Evolutionary conservation across 2,329 filamentous ascomycete genomes (phyloP).

Genomic region (Cladosporium sphaerospermum): DNA sequence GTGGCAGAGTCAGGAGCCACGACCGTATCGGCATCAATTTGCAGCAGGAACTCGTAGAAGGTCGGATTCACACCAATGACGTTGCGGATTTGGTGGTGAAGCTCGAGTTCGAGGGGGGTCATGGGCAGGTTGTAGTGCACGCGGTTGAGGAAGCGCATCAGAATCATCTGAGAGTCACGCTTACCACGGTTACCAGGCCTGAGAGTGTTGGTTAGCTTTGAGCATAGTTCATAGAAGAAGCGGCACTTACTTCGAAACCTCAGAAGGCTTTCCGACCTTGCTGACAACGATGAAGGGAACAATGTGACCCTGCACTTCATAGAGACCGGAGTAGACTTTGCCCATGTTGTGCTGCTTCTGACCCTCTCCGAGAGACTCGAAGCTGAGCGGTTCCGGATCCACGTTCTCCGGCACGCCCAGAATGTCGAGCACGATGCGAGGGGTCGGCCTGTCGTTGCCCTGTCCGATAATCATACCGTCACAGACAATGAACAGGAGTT

Average conservation of each 20-base stretch:
- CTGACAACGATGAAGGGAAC: slow-evolving; percentile 95
- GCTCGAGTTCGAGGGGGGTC: slow-evolving; percentile 93
- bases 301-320: slow-evolving; percentile 96
- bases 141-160: slow-evolving; percentile 98
- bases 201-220: slow-evolving; percentile 7
- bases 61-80: slow-evolving; percentile 98
- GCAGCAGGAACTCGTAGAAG: slow-evolving; percentile 94
- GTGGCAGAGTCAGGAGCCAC: slow-evolving; percentile 85
- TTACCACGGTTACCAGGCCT: slow-evolving; percentile 93
- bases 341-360: slow-evolving; percentile 99
- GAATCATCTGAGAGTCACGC: slow-evolving; percentile 96
- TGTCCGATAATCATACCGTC: slow-evolving; percentile 99
- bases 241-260: slow-evolving; percentile 48
- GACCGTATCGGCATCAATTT: slow-evolving; percentile 96
- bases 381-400: slow-evolving; percentile 92
- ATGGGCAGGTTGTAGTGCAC: slow-evolving; percentile 96
- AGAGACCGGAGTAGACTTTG: slow-evolving; percentile 95
- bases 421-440: slow-evolving; percentile 93
- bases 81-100: slow-evolving; percentile 97
- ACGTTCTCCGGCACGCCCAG: slow-evolving; percentile 88
- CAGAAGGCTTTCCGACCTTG: slow-evolving; percentile 85
- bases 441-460: slow-evolving; percentile 92
- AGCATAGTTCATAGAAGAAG: slow-evolving; percentile 26
- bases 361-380: slow-evolving; percentile 92
- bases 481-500: slow-evolving; percentile 84